Base-by-base conservation (phyloP, 306 rosid species). In the Malus orientalis region DNA sequence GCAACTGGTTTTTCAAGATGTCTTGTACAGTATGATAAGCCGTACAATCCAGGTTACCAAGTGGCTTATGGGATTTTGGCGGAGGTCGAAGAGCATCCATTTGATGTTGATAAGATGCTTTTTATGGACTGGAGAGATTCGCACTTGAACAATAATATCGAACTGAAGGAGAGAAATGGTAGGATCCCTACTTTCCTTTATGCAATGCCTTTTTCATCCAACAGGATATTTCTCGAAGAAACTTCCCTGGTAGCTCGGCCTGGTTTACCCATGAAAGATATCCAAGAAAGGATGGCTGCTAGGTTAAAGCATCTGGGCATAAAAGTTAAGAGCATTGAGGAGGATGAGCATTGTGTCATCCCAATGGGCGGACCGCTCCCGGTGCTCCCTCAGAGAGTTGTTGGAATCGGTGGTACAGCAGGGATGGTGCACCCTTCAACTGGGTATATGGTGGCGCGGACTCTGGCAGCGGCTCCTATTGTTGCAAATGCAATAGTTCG, bases 361-460 rank as follows among this genome's bases (percentile, higher is more conserved):
- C 99, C 97, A 16, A 95, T 95, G 99, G 99, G 99, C 8, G 98
- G 99, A 8, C 97, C 96, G 23, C 96, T 95, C 18, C 99, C 97
- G 0, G 89, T 95, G 85, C 96, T 95, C 18, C 97, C 99, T 19
- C 98, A 95, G 76, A 87, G 99, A 81, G 97, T 95, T 45, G 88
- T 92, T 73, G 98, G 99, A 78, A 89, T 95, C n/a, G 99, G 99
- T 1, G 99, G 99, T 29, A 92, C 99, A 4, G 99, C 99, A 0
- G 98, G 99, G 74, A 95, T 96, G 99, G 98, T 96, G 74, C 99
- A 95, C 80, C 99, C 99, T 71, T 95, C 98, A 23, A 95, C 99
- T 0, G 99, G 99, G 62, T 95, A 95, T 70, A 95, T 95, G 98
- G 97, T 95, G n/a, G 96, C 99, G 4, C 89, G 97, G 85, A 95